Conservation (phyloP, 2,329 filamentous ascomycete species). For the Aspergillus quadrilineatus region DNA sequence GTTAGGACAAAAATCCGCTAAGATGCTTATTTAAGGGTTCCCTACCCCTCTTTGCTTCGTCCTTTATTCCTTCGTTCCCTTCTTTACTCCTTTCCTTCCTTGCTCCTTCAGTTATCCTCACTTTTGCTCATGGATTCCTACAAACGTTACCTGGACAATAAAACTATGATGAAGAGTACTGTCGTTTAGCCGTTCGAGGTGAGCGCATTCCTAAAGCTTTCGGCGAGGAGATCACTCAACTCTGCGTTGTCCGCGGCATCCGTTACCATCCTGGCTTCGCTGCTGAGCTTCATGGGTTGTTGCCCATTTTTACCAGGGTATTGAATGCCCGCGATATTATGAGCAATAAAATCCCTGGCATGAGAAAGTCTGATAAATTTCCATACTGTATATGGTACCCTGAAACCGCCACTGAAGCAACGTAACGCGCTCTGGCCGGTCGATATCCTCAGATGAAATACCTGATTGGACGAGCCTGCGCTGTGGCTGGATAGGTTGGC, state of each 20-base stretch:
- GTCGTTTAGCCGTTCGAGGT: too few relatives aligned
- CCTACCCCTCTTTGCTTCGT: too few relatives aligned
- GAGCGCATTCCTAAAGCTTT: too few relatives aligned
- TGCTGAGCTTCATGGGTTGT: background rate
- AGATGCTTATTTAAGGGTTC: too few relatives aligned
- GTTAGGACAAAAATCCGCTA: too few relatives aligned
- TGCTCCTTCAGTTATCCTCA: too few relatives aligned
- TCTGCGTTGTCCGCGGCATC: background rate
- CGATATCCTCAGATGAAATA: constrained; percentile 31
- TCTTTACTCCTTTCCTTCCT: too few relatives aligned
- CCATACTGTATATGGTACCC: constrained; percentile 24
- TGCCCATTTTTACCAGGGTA: background rate
- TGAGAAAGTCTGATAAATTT: background rate
- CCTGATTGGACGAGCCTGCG: constrained; percentile 25
- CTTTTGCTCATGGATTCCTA: too few relatives aligned
- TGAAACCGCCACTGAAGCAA: constrained; percentile 37
- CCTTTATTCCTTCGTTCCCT: too few relatives aligned
- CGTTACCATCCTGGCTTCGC: background rate
- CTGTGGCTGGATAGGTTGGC: constrained; percentile 18
- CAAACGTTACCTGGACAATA: too few relatives aligned
- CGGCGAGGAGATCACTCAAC: too few relatives aligned
- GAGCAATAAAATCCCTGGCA: background rate
- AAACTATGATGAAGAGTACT: too few relatives aligned
- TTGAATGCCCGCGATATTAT: constrained; percentile 9
- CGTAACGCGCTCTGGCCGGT: constrained; percentile 33